phyloP scores from a whole-genome alignment of 2,329 filamentous ascomycete species.

The Neopestalotiopsis rosae region DNA sequence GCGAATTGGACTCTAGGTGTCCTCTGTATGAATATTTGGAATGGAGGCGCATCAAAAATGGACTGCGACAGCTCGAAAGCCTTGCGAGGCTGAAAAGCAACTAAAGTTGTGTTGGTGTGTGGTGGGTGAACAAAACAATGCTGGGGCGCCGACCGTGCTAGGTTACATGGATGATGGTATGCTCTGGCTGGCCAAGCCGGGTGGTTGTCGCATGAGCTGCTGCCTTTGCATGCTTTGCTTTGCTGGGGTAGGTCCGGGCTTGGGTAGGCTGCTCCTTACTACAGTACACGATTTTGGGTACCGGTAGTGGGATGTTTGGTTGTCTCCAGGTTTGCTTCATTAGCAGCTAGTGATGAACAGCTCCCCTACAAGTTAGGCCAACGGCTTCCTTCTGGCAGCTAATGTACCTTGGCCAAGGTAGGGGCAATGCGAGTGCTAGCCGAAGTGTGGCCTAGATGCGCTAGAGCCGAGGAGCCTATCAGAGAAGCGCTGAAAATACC shows the following conservation, averaged over 20 bases:
- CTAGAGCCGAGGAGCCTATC: not conserved
- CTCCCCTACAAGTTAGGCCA: too few relatives aligned
- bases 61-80: not conserved
- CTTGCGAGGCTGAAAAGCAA: conserved; percentile 4
- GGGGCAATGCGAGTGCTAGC: not conserved
- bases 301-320: too few relatives aligned
- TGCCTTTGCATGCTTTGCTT: too few relatives aligned
- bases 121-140: not conserved
- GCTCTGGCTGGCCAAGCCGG: too few relatives aligned
- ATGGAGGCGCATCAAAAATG: not conserved
- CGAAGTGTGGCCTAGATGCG: conserved; percentile 2
- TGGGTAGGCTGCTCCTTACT: too few relatives aligned
- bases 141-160: not conserved
- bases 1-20: not conserved
- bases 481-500: not conserved
- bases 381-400: not conserved
- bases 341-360: too few relatives aligned
- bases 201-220: too few relatives aligned
- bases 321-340: too few relatives aligned
- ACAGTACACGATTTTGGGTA: too few relatives aligned
- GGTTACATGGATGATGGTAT: not conserved
- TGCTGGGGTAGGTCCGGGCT: too few relatives aligned
- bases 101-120: not conserved
- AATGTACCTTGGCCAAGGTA: not conserved
- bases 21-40: not conserved